Evolutionary conservation across 2,329 filamentous ascomycete species (phyloP).

Genomic region (Dryadomyces sulphureus): DNA sequence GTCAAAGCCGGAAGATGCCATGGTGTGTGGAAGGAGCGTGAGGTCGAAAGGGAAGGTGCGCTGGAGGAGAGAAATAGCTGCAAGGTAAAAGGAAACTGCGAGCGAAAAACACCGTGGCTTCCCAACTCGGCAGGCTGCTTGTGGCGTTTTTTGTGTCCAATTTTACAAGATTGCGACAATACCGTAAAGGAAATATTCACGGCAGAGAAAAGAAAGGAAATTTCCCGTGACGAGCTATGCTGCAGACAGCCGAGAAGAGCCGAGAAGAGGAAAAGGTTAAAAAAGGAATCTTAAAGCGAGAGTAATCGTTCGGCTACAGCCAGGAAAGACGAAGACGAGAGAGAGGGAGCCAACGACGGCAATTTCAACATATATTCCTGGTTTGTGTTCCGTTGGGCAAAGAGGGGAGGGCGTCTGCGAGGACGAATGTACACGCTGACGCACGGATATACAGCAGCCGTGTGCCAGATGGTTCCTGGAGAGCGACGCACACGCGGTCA

Average conservation of each 20-base stretch:
- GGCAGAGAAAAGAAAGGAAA: neutral
- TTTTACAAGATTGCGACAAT: too few relatives aligned
- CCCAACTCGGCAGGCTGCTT: neutral
- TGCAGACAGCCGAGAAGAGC: too few relatives aligned
- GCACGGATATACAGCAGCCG: neutral
- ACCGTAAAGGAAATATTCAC: neutral
- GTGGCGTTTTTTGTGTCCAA: neutral
- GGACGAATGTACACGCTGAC: neutral
- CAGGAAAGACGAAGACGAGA: too few relatives aligned
- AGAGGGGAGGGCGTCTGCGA: neutral
- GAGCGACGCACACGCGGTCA: neutral
- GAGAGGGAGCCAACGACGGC: neutral
- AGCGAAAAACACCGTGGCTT: neutral
- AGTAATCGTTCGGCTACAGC: too few relatives aligned
- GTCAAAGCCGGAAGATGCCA: neutral
- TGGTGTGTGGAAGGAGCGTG: neutral
- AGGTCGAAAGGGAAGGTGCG: neutral
- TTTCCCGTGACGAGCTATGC: neutral
- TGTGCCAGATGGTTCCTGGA: neutral
- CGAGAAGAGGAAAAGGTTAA: too few relatives aligned
- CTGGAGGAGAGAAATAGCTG: neutral
- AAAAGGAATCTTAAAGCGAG: too few relatives aligned
- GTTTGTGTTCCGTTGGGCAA: neutral
- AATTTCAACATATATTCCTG: neutral
- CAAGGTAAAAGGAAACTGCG: neutral